phyloP scores from a whole-genome alignment of 2,329 filamentous ascomycete genomes.

The Pseudogymnoascus sp. region DNA sequence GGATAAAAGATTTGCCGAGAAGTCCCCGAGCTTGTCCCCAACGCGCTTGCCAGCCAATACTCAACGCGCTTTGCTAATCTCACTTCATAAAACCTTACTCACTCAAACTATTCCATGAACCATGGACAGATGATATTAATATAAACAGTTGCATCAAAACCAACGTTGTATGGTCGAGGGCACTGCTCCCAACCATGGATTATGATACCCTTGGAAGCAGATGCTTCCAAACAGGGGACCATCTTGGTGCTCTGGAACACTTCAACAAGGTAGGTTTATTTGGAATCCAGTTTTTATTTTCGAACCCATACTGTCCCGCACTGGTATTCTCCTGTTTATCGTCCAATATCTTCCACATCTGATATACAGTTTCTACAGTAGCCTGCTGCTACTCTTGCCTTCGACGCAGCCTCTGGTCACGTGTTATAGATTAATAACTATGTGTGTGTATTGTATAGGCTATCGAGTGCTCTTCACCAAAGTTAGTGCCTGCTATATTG shows the following conservation, averaged over 20 bases:
- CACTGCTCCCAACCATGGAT: constrained; percentile 17
- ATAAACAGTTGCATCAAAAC: not conserved
- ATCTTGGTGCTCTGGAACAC: constrained; percentile 21
- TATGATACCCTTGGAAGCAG: constrained; percentile 24
- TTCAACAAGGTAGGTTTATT: constrained; percentile 22
- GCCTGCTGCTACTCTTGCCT: not conserved
- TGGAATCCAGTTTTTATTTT: constrained; percentile 11
- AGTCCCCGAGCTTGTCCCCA: not conserved
- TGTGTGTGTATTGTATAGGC: not conserved
- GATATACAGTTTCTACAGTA: no score
- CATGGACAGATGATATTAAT: not conserved
- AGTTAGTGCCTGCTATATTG: constrained; percentile 20
- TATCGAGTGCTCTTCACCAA: constrained; percentile 19
- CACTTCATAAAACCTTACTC: not conserved
- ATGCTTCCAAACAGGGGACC: constrained; percentile 26
- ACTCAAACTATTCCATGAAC: not conserved
- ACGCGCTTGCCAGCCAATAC: not conserved
- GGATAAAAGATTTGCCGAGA: not conserved
- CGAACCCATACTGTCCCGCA: not conserved
- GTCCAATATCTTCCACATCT: not conserved
- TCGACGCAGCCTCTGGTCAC: not conserved
- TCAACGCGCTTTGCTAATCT: not conserved
- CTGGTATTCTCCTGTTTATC: not conserved
- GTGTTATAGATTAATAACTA: constrained; percentile 9
- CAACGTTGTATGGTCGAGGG: not conserved